phyloP scores from a whole-genome alignment of 2,329 filamentous ascomycete species.

The Trichothecium roseum region DNA sequence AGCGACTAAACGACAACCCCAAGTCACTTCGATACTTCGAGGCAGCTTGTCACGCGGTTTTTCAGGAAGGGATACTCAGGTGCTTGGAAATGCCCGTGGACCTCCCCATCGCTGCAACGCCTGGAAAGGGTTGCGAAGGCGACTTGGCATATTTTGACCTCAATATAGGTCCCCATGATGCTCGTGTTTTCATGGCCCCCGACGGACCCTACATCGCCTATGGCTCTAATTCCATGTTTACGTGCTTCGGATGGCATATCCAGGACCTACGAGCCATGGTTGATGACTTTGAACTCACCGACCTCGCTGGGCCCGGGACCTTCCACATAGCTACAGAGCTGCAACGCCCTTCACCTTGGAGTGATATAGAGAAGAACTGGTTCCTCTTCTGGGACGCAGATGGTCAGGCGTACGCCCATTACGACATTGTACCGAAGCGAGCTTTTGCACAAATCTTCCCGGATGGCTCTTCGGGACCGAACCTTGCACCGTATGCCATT shows the following conservation, averaged over 20 bases:
- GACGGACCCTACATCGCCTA: constrained; percentile 38
- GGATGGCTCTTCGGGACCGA: constrained; percentile 34
- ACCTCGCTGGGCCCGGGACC: constrained; percentile 12
- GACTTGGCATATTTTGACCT: constrained; percentile 29
- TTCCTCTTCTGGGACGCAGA: constrained; percentile 48
- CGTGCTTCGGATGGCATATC: constrained; percentile 47
- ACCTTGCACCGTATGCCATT: constrained; percentile 29
- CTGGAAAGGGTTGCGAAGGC: constrained; percentile 31
- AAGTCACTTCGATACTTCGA: constrained; percentile 25
- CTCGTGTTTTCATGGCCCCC: constrained; percentile 45
- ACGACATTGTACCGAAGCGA: constrained; percentile 39
- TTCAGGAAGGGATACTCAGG: constrained; percentile 26
- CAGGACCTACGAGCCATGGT: constrained; percentile 41
- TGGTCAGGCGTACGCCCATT: constrained; percentile 37
- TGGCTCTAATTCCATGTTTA: constrained; percentile 42
- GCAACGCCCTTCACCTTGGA: constrained; percentile 34
- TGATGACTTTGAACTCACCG: constrained; percentile 24
- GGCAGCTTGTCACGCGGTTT: constrained; percentile 38
- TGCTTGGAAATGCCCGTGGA: constrained; percentile 29
- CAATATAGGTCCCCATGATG: constrained; percentile 46
- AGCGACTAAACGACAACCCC: constrained; percentile 22
- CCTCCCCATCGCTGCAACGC: constrained; percentile 36
- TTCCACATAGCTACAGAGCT: constrained; percentile 39
- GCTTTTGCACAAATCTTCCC: constrained; percentile 33
- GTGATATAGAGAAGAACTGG: constrained; percentile 48